phyloP scores from a whole-genome alignment of 2,329 filamentous ascomycete species.

The Xylariaceae sp. region DNA sequence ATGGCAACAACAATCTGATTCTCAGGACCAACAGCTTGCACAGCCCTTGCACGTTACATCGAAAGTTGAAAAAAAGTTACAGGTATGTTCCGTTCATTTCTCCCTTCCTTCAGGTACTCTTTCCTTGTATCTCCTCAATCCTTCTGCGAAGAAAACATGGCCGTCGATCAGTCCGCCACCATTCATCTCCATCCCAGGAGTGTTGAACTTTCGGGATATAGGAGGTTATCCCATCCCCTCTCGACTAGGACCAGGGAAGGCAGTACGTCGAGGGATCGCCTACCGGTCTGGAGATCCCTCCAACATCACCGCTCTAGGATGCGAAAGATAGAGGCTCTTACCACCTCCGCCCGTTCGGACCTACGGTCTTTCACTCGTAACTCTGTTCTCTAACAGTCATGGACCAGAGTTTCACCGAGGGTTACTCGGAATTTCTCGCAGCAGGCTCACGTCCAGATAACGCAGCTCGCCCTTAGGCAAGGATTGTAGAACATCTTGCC shows the following conservation, averaged over 20 bases:
- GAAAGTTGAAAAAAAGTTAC: too few species aligned
- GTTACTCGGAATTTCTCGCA: neutral
- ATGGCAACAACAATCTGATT: too few species aligned
- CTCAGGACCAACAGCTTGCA: too few species aligned
- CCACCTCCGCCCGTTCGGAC: neutral
- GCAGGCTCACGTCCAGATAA: slow-evolving; percentile 1
- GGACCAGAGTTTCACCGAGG: neutral
- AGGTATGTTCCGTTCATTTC: too few species aligned
- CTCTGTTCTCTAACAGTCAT: neutral
- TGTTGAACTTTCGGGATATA: slow-evolving; percentile 2
- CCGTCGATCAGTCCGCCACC: neutral
- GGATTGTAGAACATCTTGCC: slow-evolving; percentile 1
- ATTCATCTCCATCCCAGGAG: neutral
- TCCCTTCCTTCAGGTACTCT: too few species aligned
- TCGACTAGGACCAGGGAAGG: neutral
- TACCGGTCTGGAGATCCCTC: slow-evolving; percentile 1
- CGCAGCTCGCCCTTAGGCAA: slow-evolving; percentile 1
- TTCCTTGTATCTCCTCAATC: too few species aligned
- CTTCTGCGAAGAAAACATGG: neutral
- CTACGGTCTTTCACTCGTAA: too few species aligned
- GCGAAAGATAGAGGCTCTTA: neutral
- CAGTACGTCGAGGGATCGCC: neutral
- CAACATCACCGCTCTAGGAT: neutral
- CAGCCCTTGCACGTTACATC: too few species aligned
- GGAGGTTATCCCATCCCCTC: slow-evolving; percentile 1